phyloP scores from a whole-genome alignment of 495 filamentous ascomycete species.

The Annulohypoxylon nitens region DNA sequence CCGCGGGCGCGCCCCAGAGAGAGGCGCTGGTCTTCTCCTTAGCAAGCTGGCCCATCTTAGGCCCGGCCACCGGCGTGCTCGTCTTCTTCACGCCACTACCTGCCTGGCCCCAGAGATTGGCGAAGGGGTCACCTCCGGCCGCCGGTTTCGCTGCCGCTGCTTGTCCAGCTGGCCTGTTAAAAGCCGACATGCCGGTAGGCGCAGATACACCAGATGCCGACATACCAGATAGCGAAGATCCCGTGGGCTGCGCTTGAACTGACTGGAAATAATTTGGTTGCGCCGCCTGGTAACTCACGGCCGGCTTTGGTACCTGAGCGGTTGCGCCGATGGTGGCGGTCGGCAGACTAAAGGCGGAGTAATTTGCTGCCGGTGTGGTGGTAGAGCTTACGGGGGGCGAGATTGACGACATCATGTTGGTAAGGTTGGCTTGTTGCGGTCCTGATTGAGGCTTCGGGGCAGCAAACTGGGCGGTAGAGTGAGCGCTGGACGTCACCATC shows the following conservation, averaged over 20 bases:
- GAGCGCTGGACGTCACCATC: slow-evolving; percentile 74
- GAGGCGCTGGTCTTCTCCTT: slow-evolving; percentile 95
- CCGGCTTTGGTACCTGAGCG: slow-evolving; percentile 67
- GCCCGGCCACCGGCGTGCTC: slow-evolving; percentile 68
- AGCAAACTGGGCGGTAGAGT: slow-evolving; percentile 75
- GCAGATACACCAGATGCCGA: slow-evolving; percentile 46
- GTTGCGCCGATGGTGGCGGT: slow-evolving; percentile 57
- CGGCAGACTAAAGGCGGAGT: slow-evolving; percentile 67
- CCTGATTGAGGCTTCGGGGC: slow-evolving; percentile 86
- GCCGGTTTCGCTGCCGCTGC: slow-evolving; percentile 66
- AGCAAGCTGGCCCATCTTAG: slow-evolving; percentile 89
- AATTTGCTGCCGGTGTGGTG: slow-evolving; percentile 65
- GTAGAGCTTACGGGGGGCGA: slow-evolving; percentile 75
- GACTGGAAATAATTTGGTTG: slow-evolving; percentile 97
- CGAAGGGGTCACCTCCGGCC: slow-evolving; percentile 83
- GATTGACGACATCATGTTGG: slow-evolving; percentile 82
- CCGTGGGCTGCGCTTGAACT: slow-evolving; percentile 64
- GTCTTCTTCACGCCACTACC: slow-evolving; percentile 85
- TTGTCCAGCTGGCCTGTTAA: slow-evolving; percentile 55
- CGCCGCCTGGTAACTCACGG: slow-evolving; percentile 75
- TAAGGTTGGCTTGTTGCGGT: slow-evolving; percentile 82
- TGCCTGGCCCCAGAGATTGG: slow-evolving; percentile 83
- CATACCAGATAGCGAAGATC: slow-evolving; percentile 47
- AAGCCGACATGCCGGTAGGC: slow-evolving; percentile 51
- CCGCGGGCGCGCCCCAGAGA: slow-evolving; percentile 84